Conservation (phyloP, 1,284 basidiomycete genomes). For the Violaceomyces palustris region DNA sequence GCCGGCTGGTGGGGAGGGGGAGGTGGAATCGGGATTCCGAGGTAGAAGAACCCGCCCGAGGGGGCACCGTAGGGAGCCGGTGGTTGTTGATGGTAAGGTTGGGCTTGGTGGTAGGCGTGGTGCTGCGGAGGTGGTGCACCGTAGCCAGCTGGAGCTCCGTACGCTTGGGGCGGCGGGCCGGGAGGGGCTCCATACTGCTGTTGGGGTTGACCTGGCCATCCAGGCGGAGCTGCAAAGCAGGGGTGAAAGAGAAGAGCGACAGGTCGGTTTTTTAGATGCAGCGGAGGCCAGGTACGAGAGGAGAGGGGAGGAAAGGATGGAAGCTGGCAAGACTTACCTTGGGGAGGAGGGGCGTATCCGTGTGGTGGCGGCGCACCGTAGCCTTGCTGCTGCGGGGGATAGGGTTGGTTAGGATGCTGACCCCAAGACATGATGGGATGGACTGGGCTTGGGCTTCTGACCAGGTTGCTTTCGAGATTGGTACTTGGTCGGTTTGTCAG, state of each 20-base stretch:
- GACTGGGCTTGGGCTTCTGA: too few relatives aligned
- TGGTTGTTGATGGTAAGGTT: background rate
- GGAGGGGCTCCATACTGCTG: conserved; percentile 1
- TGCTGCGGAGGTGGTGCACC: conserved; percentile 22
- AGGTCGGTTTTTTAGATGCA: too few relatives aligned
- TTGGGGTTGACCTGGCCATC: too few relatives aligned
- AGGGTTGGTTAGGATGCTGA: conserved; percentile 25
- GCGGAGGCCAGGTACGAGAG: conserved; percentile 10
- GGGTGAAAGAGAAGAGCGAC: too few relatives aligned
- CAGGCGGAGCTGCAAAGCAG: too few relatives aligned
- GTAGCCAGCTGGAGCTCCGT: conserved; percentile 12
- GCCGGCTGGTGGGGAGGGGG: conserved; percentile 38
- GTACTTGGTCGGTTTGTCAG: too few relatives aligned
- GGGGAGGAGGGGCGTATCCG: conserved; percentile 12
- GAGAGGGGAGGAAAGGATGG: conserved; percentile 1
- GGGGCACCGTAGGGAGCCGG: conserved; percentile 1
- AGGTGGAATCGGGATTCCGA: conserved; percentile 39
- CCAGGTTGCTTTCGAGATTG: too few relatives aligned
- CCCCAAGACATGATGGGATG: conserved; percentile 33
- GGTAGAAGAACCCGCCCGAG: conserved; percentile 22
- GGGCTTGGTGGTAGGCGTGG: conserved; percentile 2
- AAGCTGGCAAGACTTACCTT: background rate
- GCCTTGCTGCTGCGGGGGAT: conserved; percentile 16
- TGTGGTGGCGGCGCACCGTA: conserved; percentile 27
- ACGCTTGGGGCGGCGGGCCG: background rate